Evolutionary conservation across 2,329 filamentous ascomycete genomes (phyloP).

Genomic region (Colletotrichum navitas): DNA sequence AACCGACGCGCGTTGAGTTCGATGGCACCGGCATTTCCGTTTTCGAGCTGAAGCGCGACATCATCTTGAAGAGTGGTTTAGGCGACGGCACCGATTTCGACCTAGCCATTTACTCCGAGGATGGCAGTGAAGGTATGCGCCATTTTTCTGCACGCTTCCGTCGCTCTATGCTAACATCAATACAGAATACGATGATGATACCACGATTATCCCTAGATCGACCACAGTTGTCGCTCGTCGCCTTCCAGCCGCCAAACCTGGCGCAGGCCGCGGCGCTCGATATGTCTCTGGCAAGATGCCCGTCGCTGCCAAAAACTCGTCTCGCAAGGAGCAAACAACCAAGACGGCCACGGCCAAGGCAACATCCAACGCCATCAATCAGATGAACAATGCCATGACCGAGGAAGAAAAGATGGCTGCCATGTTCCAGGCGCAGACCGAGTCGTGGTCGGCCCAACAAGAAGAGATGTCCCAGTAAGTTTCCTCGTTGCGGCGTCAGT

Average conservation of each 20-base stretch:
- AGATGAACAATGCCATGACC: constrained; percentile 84
- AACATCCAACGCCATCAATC: constrained; percentile 67
- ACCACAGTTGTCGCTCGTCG: constrained; percentile 93
- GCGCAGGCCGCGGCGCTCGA: constrained; percentile 89
- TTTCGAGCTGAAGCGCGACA: constrained; percentile 98
- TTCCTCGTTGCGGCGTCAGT: not conserved
- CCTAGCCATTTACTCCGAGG: constrained; percentile 92
- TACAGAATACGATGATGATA: constrained; percentile 96
- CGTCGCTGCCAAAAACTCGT: constrained; percentile 83
- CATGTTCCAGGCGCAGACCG: constrained; percentile 89
- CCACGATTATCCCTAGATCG: constrained; percentile 94
- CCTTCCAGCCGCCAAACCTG: constrained; percentile 84
- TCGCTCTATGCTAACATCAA: constrained; percentile 45
- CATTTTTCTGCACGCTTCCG: not conserved
- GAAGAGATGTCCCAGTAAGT: constrained; percentile 88
- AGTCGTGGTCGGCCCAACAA: constrained; percentile 93
- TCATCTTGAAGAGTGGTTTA: constrained; percentile 92
- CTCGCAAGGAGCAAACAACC: constrained; percentile 72
- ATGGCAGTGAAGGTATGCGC: constrained; percentile 85
- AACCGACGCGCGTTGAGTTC: constrained; percentile 93
- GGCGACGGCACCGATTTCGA: constrained; percentile 98
- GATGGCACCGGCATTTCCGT: constrained; percentile 98
- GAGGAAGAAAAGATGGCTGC: constrained; percentile 95
- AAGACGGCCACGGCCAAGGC: constrained; percentile 70
- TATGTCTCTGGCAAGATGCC: constrained; percentile 98